Evolutionary conservation across 108 stramenopile species (phyloP).

Genomic region (Aurantiochytrium sp.): DNA sequence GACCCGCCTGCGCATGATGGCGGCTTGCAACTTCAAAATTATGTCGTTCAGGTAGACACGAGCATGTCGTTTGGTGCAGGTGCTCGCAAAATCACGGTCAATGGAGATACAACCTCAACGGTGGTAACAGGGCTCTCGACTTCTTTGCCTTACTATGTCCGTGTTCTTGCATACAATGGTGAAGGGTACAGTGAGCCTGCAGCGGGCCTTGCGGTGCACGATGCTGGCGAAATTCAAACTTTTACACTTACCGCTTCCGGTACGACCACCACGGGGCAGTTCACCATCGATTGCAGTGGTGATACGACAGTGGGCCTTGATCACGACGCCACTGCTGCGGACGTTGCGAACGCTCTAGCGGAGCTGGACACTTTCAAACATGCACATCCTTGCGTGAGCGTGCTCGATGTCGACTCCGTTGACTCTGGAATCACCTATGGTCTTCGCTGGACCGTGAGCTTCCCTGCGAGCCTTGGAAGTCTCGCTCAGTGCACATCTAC

Average conservation of each 20-base stretch:
- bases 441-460: background rate
- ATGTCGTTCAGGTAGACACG: background rate
- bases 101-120: background rate
- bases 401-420: background rate
- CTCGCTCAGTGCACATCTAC: background rate
- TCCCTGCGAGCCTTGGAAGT: background rate
- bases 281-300: constrained; percentile 47
- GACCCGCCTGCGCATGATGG: background rate
- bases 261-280: constrained; percentile 30
- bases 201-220: background rate
- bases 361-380: constrained; percentile 37
- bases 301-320: constrained; percentile 41
- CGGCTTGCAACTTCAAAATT: background rate
- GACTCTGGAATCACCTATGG: background rate
- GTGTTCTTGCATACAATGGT: constrained; percentile 26
- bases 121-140: constrained; percentile 10
- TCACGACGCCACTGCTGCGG: constrained; percentile 38
- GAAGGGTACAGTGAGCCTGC: background rate
- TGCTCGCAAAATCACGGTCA: background rate
- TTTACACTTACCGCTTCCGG: background rate
- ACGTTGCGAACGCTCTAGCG: constrained; percentile 41
- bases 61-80: background rate
- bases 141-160: constrained; percentile 15
- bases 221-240: background rate
- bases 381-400: background rate